Evolutionary conservation across 768 basidiomycete genomes (phyloP), one percentile per base, ranked within the genome.

Genomic region (Lyophyllum decastes): DNA sequence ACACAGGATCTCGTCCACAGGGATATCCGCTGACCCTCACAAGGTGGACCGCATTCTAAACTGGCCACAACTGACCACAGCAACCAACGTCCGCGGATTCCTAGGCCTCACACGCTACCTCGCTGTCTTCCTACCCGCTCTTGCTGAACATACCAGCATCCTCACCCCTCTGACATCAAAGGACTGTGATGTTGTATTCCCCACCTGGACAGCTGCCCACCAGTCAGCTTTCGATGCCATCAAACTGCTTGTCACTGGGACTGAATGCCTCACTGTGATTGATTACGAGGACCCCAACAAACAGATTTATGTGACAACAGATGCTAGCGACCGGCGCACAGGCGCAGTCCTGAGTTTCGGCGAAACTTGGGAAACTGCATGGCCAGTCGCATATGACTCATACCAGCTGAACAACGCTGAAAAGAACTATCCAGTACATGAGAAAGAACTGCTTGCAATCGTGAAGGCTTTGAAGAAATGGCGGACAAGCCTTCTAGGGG

Each of bases 401-500:
- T 25, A 40, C 9, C 48, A 34, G 27, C 48, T 58, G 25, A 58
- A 57, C 12, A 22, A 14, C 16, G 54, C 35, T 24, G 38, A 57
- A 49, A 76, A 47, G 67, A 77, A 54, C 35, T 38, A 38, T 12
- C 35, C 35, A 12, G 35, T 38, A 4, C 35, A 38, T 12, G 35
- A 38, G 35, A 67, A 71, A 53, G 71, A 77, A 56, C 58, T 78
- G 1, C 59, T 77, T 0, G 74, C 74, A 0, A 75, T 78, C 7
- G 60, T 79, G 0, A 58, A 68, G 0, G 72, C 71, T 0, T 55
- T 72, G 2, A 50, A 63, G 22, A 61, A 65, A 27, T 76, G 72
- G 70, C 53, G 63, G 8, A 58, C 60, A 1, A 67, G 69, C 55
- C n/a, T n/a, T 30, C 5, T 30, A 30, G 10, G 30, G 30, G 30